Evolutionary conservation across 192 early-diverging fungal genomes (phyloP).

Genomic region (Podila verticillata): DNA sequence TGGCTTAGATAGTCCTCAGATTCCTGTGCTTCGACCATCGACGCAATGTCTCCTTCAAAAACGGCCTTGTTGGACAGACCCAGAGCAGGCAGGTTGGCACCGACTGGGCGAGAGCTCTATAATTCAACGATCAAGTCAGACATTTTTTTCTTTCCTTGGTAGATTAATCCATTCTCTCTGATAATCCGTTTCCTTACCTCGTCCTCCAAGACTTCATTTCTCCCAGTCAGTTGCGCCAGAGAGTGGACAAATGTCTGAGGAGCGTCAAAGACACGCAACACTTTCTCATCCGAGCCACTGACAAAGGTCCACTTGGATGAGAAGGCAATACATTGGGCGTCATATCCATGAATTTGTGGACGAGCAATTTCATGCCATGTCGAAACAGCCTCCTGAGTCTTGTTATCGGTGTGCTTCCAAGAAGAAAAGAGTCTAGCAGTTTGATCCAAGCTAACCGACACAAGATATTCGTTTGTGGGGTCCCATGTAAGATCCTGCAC

Average conservation of each 20-base stretch:
- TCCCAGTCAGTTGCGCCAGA: conserved; percentile 61
- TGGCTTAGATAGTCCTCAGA: conserved; percentile 67
- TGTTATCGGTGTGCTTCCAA: conserved; percentile 60
- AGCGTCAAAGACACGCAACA: conserved; percentile 89
- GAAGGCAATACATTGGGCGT: conserved; percentile 88
- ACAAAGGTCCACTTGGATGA: conserved; percentile 78
- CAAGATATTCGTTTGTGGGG: conserved; percentile 73
- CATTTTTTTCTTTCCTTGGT: no score
- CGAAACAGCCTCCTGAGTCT: conserved; percentile 9
- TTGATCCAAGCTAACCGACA: conserved; percentile 88
- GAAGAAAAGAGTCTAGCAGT: conserved; percentile 85
- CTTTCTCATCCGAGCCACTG: conserved; percentile 94
- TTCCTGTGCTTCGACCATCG: conserved; percentile 58
- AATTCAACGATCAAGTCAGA: no score
- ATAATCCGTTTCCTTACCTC: conserved; percentile 16
- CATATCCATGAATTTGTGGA: conserved; percentile 97
- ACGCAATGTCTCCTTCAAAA: conserved; percentile 60
- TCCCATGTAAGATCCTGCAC: conserved; percentile 90
- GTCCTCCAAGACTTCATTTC: conserved; percentile 49
- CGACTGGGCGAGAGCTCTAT: conserved; percentile 68
- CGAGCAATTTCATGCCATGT: conserved; percentile 94
- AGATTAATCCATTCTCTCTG: no score
- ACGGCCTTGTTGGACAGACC: conserved; percentile 98
- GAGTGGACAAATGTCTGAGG: conserved; percentile 80
- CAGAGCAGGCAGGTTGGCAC: conserved; percentile 87